Conservation (phyloP, 78 protist species). For the Emiliania huxleyi region DNA sequence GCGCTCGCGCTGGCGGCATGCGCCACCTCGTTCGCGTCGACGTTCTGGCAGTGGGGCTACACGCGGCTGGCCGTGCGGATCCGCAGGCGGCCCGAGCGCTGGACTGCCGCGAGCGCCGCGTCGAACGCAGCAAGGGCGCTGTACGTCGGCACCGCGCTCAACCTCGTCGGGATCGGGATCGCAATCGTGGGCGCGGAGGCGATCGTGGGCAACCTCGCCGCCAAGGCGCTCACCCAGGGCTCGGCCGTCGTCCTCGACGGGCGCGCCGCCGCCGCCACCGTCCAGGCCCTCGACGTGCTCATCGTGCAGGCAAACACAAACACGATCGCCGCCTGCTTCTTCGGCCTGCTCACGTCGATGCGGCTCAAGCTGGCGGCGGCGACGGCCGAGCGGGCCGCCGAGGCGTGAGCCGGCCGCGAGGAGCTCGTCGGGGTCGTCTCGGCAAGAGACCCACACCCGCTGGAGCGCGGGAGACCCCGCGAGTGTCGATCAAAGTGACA, state of each 20-base stretch:
- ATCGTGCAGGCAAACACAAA: slow-evolving; percentile 10
- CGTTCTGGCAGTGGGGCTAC: neutral
- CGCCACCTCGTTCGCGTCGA: neutral
- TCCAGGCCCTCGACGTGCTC: neutral
- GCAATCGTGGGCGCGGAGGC: neutral
- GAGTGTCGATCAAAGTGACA: too few relatives aligned
- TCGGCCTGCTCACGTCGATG: neutral
- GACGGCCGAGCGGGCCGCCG: neutral
- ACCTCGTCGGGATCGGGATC: neutral
- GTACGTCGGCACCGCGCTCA: neutral
- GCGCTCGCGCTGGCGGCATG: neutral
- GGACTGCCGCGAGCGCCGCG: neutral
- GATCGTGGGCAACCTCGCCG: neutral
- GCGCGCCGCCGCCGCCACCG: neutral
- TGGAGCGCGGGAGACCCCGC: too few relatives aligned
- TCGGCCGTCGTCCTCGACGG: neutral
- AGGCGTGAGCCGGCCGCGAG: too few relatives aligned
- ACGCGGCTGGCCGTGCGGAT: neutral
- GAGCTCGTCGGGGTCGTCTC: too few relatives aligned
- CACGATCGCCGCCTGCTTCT: neutral
- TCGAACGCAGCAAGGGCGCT: neutral
- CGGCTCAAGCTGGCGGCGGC: neutral
- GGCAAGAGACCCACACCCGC: too few relatives aligned
- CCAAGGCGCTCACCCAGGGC: slow-evolving; percentile 7
- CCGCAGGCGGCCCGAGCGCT: neutral